Conservation (phyloP, 805 yeast species). For the Lachancea dasiensis region DNA sequence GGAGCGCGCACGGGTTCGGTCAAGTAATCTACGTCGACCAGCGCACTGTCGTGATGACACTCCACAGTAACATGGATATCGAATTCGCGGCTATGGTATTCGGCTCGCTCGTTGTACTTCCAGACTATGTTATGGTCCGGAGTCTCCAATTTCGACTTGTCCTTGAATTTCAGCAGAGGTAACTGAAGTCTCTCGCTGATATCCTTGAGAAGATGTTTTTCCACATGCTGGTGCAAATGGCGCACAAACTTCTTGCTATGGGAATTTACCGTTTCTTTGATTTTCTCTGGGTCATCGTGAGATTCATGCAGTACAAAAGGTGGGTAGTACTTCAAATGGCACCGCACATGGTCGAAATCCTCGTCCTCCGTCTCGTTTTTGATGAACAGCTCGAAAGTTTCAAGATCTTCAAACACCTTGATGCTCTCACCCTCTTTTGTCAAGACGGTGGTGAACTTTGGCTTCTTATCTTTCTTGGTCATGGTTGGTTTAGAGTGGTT, state of each 20-base stretch:
- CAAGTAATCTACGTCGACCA: constrained; percentile 58
- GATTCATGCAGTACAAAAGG: constrained; percentile 65
- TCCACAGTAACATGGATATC: constrained; percentile 56
- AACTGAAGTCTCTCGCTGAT: constrained; percentile 56
- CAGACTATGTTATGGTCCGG: constrained; percentile 50
- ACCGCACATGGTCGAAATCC: constrained; percentile 63
- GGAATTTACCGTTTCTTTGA: constrained; percentile 66
- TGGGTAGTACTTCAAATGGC: constrained; percentile 61
- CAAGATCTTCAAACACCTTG: constrained; percentile 53
- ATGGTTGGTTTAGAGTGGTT: constrained; percentile 8
- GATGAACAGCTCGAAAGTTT: constrained; percentile 55
- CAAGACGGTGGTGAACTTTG: constrained; percentile 25
- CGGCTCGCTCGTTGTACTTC: constrained; percentile 54
- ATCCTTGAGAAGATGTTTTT: constrained; percentile 63
- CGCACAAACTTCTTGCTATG: constrained; percentile 66
- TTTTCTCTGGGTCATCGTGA: constrained; percentile 63
- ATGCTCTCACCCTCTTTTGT: constrained; percentile 28
- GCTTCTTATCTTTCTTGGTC: constrained; percentile 30
- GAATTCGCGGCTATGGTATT: constrained; percentile 59
- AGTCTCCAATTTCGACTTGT: constrained; percentile 41
- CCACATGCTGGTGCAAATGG: constrained; percentile 68
- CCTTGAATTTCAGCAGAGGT: constrained; percentile 44
- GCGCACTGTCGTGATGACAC: constrained; percentile 61
- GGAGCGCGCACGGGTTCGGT: constrained; percentile 34
- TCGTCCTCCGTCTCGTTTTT: constrained; percentile 73